Conservation (phyloP, 2,329 filamentous ascomycete genomes). For the Diaporthe nobilis region DNA sequence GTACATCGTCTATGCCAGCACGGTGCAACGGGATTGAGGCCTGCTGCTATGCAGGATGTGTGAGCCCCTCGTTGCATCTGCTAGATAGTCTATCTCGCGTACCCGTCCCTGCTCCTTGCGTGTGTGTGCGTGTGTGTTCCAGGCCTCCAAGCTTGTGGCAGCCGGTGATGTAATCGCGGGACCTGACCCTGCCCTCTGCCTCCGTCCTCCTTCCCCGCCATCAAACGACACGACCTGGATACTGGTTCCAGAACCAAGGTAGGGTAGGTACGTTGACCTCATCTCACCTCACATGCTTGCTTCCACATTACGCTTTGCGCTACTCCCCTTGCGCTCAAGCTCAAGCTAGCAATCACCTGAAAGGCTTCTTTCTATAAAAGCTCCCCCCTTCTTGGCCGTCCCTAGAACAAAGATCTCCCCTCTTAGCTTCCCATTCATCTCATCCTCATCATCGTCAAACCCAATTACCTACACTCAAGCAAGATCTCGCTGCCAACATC, state of each 20-base stretch:
- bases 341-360: neutral
- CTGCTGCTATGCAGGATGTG: neutral
- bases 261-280: slow-evolving; percentile 1
- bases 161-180: slow-evolving; percentile 20
- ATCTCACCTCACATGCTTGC: slow-evolving; percentile 15
- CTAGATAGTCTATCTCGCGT: neutral
- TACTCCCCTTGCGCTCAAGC: slow-evolving; percentile 11
- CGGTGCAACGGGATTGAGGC: neutral
- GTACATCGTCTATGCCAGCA: neutral
- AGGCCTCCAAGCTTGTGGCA: slow-evolving; percentile 10
- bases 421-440: neutral
- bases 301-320: neutral
- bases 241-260: neutral
- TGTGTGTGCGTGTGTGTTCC: neutral
- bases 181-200: neutral
- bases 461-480: neutral
- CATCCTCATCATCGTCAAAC: neutral
- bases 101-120: neutral
- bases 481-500: neutral
- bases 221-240: neutral
- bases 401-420: too few relatives aligned
- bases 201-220: neutral
- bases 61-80: neutral
- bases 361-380: slow-evolving; percentile 18
- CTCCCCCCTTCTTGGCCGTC: slow-evolving; percentile 2